Evolutionary conservation across 768 basidiomycete species (phyloP).

Genomic region (Tremella mesenterica): DNA sequence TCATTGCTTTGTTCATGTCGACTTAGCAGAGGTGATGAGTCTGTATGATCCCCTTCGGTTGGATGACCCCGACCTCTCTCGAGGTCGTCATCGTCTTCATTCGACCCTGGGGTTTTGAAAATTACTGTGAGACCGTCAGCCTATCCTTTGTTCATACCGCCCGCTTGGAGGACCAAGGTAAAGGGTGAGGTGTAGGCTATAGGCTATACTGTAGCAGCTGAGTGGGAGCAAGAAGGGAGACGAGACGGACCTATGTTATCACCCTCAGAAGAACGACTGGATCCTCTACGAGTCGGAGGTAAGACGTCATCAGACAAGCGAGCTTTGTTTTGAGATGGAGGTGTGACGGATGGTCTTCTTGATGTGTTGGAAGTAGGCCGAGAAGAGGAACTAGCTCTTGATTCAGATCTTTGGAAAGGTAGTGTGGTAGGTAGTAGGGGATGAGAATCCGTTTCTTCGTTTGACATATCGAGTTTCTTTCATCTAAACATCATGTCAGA

Average conservation of each 20-base stretch:
- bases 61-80: too few species aligned
- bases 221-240: neutral
- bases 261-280: neutral
- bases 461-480: neutral
- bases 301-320: neutral
- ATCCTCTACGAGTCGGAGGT: neutral
- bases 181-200: neutral
- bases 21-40: neutral
- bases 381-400: neutral
- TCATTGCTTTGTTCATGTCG: slow-evolving; percentile 3
- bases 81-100: slow-evolving; percentile 5
- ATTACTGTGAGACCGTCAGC: neutral
- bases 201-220: neutral
- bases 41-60: neutral
- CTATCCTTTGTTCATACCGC: neutral
- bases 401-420: neutral
- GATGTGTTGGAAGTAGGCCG: neutral
- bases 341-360: neutral
- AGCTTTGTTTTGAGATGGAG: neutral
- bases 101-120: slow-evolving; percentile 6
- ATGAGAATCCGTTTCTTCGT: neutral
- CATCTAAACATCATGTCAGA: neutral
- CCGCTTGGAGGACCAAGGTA: neutral
- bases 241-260: neutral
- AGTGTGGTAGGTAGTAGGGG: neutral